Base-by-base conservation (phyloP, 805 yeast species). In the Ogataea methylovora region DNA sequence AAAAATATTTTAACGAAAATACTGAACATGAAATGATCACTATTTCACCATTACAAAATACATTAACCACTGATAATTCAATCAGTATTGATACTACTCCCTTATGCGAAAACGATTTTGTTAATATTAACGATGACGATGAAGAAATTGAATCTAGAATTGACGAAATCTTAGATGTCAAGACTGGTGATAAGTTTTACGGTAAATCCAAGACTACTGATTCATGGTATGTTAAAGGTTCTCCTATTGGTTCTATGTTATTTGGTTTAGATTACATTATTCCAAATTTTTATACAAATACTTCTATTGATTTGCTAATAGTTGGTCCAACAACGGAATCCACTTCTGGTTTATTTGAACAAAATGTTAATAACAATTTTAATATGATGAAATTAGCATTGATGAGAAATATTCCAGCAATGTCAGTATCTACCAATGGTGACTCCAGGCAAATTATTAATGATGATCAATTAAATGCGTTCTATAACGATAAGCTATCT, bases 161-260 rank as follows among this genome's bases (percentile, higher is more conserved):
- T 19, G 19, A 33, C n/a, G 33, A 35, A 2, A 35, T 37, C 28
- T 33, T 45, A 12, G 36, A 39, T 10, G 28, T 41, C n/a, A 6
- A 34, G 5, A 38, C 30, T 11, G 43, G 45, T 18, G 48, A 49
- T 28, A 51, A 50, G 37, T 45, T 35, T 29, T 45, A 42, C 29
- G 46, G 40, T 3, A 25, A 29, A 11, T 21, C 25, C 3, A 29
- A 43, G 19, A 48, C 59, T 39, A 47, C 59, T n/a, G n/a, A n/a
- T n/a, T n/a, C n/a, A 36, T 69, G 74, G 74, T 69, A 68, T 48
- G 61, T 69, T 45, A 63, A 69, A 43, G 70, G 67, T 34, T 60
- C 72, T 12, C 67, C 71, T 15, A 60, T 69, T 23, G 60, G 69
- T 10, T 49, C 63, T 31, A 60, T 63, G 27, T 55, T 69, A 11